Evolutionary conservation across 805 yeast species (phyloP).

Genomic region (Yamadazyma paraphyllophila): DNA sequence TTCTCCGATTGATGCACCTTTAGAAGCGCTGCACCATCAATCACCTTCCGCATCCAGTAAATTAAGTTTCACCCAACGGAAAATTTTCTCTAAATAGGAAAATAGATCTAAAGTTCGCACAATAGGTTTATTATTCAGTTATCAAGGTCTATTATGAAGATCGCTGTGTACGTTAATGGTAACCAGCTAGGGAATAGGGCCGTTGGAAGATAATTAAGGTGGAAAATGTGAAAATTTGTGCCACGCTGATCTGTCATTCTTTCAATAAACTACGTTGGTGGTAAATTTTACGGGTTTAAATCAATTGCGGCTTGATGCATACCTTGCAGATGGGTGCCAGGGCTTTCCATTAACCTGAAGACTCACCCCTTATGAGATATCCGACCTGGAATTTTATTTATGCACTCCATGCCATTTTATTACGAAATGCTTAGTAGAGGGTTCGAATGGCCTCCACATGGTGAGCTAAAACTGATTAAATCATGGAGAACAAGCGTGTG

Average conservation of each 20-base stretch:
- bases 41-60: neutral
- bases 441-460: neutral
- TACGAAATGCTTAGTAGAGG: neutral
- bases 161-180: neutral
- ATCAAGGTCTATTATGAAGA: neutral
- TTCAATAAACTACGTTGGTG: too few relatives aligned
- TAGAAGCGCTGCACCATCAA: neutral
- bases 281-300: too few relatives aligned
- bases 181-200: neutral
- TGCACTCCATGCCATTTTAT: neutral
- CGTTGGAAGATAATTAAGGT: neutral
- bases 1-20: neutral
- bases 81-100: neutral
- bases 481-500: too few relatives aligned
- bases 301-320: too few relatives aligned
- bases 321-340: neutral
- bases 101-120: neutral
- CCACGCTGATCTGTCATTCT: too few relatives aligned
- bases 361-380: neutral
- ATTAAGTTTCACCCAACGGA: constrained; percentile 2
- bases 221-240: too few relatives aligned
- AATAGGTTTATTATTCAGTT: neutral
- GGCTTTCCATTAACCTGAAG: neutral
- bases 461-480: too few relatives aligned
- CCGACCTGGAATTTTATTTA: neutral